Conservation (phyloP, 192 early-diverging fungal species). For the Podila epigama region DNA sequence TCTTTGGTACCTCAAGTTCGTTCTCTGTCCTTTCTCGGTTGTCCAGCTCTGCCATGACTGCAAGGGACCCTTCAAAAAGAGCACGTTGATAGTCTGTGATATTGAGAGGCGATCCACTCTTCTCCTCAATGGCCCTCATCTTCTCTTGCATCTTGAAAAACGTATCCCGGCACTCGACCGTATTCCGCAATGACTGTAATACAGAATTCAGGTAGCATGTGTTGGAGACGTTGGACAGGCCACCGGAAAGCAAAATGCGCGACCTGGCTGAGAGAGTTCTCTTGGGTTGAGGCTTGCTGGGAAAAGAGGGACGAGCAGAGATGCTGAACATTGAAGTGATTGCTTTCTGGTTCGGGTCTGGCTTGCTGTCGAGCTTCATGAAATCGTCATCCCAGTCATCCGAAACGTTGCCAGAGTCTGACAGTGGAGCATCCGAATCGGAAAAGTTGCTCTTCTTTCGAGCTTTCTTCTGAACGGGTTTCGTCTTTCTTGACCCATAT, state of each 20-base stretch:
- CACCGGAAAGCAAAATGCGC: slow-evolving; percentile 20
- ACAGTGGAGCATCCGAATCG: slow-evolving; percentile 9
- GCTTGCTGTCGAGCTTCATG: slow-evolving; percentile 11
- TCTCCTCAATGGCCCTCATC: slow-evolving; percentile 1
- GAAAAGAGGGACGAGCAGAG: background rate
- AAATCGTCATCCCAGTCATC: slow-evolving; percentile 17
- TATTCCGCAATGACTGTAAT: slow-evolving; percentile 27
- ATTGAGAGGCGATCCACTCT: background rate
- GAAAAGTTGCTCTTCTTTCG: slow-evolving; percentile 12
- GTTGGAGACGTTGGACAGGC: slow-evolving; percentile 30
- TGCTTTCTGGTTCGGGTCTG: slow-evolving; percentile 36
- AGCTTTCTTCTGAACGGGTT: background rate
- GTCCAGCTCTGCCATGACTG: slow-evolving; percentile 1
- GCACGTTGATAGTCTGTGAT: slow-evolving; percentile 12
- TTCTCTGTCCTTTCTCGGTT: background rate
- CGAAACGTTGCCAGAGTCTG: background rate
- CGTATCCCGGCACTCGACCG: slow-evolving; percentile 3
- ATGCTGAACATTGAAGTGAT: slow-evolving; percentile 39
- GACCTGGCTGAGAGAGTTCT: slow-evolving; percentile 9
- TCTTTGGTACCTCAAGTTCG: background rate
- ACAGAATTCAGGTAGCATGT: slow-evolving; percentile 46
- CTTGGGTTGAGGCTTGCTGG: slow-evolving; percentile 4
- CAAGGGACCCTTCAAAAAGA: slow-evolving; percentile 10
- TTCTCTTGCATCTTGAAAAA: slow-evolving; percentile 15
- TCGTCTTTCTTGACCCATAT: background rate